These are phyloP conservation scores for Penicillium chermesinum DNA, from an alignment of 495 filamentous ascomycete species.

Conservation along the genomic window DNA sequence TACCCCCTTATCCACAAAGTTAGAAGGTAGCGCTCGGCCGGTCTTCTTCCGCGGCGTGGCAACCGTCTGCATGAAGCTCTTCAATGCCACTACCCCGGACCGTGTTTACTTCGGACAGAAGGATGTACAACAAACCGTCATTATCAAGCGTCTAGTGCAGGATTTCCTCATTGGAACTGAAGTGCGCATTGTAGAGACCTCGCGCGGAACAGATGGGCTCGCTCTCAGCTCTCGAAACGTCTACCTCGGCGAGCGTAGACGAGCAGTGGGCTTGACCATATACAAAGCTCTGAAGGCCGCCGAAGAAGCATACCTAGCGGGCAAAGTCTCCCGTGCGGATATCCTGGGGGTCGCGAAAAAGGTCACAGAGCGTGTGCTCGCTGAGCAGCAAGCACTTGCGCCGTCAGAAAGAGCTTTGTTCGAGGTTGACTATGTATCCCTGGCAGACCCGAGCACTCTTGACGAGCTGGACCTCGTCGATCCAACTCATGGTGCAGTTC, in stretches of 20 bases:
- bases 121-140: slow-evolving; percentile 91
- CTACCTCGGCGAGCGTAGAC: slow-evolving; percentile 73
- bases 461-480: slow-evolving; percentile 70
- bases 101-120: slow-evolving; percentile 97
- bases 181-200: slow-evolving; percentile 67
- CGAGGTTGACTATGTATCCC: slow-evolving; percentile 84
- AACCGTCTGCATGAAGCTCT: slow-evolving; percentile 94
- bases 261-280: slow-evolving; percentile 66
- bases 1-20: slow-evolving; percentile 69
- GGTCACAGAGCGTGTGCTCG: slow-evolving; percentile 44
- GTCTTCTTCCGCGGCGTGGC: slow-evolving; percentile 96
- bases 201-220: slow-evolving; percentile 75
- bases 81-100: slow-evolving; percentile 85
- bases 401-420: slow-evolving; percentile 61
- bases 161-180: slow-evolving; percentile 82
- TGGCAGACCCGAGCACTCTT: slow-evolving; percentile 76
- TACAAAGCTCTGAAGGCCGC: slow-evolving; percentile 62
- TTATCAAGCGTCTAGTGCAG: slow-evolving; percentile 78
- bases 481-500: slow-evolving; percentile 62
- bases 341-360: slow-evolving; percentile 63
- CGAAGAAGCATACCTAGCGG: slow-evolving; percentile 59
- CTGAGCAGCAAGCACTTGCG: slow-evolving; percentile 58
- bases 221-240: slow-evolving; percentile 95
- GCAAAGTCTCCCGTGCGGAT: slow-evolving; percentile 51
- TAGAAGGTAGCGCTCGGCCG: slow-evolving; percentile 83